phyloP scores from a whole-genome alignment of 148 eudicot genomes.

The Gaultheria prostrata region DNA sequence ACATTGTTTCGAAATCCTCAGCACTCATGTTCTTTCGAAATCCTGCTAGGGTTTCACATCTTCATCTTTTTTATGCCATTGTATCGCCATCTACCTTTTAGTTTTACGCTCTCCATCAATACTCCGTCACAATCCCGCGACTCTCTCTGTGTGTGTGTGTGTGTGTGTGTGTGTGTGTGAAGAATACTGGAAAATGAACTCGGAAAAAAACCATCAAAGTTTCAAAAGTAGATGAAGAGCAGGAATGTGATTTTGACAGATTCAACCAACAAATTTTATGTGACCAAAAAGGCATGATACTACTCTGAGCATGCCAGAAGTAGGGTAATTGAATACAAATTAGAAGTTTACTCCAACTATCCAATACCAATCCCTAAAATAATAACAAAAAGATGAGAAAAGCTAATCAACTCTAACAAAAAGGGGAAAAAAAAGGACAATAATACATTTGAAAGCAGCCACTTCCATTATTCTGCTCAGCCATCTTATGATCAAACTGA shows the following conservation, averaged over 20 bases:
- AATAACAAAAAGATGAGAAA: background rate
- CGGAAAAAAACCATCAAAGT: too few species aligned
- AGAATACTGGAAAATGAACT: too few species aligned
- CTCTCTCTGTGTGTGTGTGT: too few species aligned
- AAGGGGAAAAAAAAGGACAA: background rate
- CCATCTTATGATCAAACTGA: background rate
- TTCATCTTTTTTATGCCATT: background rate
- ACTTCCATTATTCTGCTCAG: slow-evolving; percentile 11
- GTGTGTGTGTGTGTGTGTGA: too few species aligned
- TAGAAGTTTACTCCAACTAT: background rate
- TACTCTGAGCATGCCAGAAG: background rate
- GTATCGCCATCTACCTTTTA: background rate
- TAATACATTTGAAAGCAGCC: slow-evolving; percentile 6
- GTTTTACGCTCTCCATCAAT: too few species aligned
- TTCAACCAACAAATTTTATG: background rate
- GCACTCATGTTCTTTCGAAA: background rate
- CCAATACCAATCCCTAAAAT: background rate
- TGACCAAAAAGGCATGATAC: background rate
- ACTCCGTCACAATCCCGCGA: too few species aligned
- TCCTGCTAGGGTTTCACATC: background rate
- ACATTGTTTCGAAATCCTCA: background rate
- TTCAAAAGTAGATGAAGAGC: too few species aligned
- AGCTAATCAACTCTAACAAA: background rate
- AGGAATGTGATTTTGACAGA: background rate
- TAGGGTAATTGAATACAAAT: background rate